Percentiles rank a stretch among this genome's conserved stretches.
Evolutionary conservation across 1,284 basidiomycete genomes (phyloP).

Genomic region (Sporisorium iseilematis-ciliati): DNA sequence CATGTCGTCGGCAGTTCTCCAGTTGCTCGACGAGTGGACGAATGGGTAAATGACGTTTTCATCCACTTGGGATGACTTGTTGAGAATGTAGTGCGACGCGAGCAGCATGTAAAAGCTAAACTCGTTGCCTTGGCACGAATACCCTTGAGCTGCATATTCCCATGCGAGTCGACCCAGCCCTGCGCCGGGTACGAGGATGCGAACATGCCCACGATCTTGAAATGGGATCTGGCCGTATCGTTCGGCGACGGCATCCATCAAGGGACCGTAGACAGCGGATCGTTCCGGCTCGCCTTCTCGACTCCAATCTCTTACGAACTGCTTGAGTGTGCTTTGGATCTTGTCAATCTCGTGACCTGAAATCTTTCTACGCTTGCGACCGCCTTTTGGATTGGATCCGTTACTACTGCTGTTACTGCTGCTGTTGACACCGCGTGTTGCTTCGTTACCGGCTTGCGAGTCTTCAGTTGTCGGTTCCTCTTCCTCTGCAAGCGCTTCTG

Average conservation of each 20-base stretch:
- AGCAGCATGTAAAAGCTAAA: constrained; percentile 69
- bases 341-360: constrained; percentile 65
- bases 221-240: constrained; percentile 37
- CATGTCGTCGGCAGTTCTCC: constrained; percentile 59
- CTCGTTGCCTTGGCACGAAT: constrained; percentile 66
- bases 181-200: constrained; percentile 66
- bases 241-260: constrained; percentile 53
- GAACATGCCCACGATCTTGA: constrained; percentile 32
- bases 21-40: constrained; percentile 66
- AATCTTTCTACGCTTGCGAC: constrained; percentile 37
- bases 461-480: constrained; percentile 9
- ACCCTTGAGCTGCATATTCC: constrained; percentile 62
- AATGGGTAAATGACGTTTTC: constrained; percentile 65
- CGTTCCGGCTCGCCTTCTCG: constrained; percentile 55
- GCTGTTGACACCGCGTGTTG: constrained; percentile 5
- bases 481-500: constrained; percentile 16
- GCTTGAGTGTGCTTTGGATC: constrained; percentile 67
- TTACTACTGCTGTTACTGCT: constrained; percentile 19
- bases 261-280: constrained; percentile 55
- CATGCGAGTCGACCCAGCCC: constrained; percentile 65
- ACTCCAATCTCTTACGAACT: constrained; percentile 68
- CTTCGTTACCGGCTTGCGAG: constrained; percentile 7
- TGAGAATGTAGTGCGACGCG: constrained; percentile 67
- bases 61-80: constrained; percentile 48
- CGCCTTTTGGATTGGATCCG: constrained; percentile 3